Evolutionary conservation across 2,329 filamentous ascomycete genomes (phyloP), one percentile per base, ranked within the genome.

Genomic region (Didymella segeticola): DNA sequence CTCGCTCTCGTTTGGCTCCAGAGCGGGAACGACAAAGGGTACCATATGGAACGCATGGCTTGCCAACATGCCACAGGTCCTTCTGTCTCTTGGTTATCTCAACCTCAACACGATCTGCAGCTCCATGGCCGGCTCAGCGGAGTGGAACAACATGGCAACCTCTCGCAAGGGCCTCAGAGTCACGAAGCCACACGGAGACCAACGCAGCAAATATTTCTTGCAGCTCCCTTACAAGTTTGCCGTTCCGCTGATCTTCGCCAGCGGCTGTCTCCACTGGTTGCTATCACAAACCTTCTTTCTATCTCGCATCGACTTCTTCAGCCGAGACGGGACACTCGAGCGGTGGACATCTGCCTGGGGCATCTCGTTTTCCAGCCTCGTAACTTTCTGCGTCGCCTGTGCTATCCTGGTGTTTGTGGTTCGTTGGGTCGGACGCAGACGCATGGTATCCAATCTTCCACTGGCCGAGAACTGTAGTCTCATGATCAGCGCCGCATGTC

Each of bases 351-450:
- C 31, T 2, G 42, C 29, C 3, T 45, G 29, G 0, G 43, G 43
- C 0, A 22, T 46, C 7, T 37, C 31, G 10, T 36, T 46, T 15
- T 27, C 31, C 2, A 15, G 15, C 2, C 7, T 46, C 1, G 22
- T 46, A 1, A 15, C 12, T 11, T 46, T n/a, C 89, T 89, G 74
- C 90, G 22, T 89, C 0, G 87, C 87, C 2, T 88, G 87, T 2
- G 87, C 89, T 12, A 90, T 80, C 6, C 87, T 43, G n/a, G 3
- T 20, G 11, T 1, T 87, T n/a, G 91, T 80, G 91, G 91, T 54
- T 89, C 19, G 17, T 5, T 33, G 29, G 29, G 11, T 34, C 7
- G 29, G 42, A 5, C 29, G 42, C 20, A 10, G 42, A 14, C 30
- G 1, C 3, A 42, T 49, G 29, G 2, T 25, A 5, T 90, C 72